Evolutionary conservation across 768 basidiomycete species (phyloP).

Genomic region (Mycena galopus): DNA sequence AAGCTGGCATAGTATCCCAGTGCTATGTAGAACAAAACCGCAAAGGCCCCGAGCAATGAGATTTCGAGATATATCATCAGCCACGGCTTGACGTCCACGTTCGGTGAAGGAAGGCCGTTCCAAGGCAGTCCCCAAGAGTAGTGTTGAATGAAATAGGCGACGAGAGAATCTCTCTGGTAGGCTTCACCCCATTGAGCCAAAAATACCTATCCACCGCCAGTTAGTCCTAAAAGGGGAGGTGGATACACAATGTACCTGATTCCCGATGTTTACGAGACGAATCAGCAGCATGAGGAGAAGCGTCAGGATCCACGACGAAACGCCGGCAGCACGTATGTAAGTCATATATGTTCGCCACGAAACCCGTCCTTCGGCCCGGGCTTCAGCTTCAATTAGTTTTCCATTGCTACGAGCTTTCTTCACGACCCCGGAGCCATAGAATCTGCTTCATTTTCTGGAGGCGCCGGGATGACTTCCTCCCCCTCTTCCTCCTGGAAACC

Average conservation of each 20-base stretch:
- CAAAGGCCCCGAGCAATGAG: slow-evolving; percentile 68
- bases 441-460: slow-evolving; percentile 53
- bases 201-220: slow-evolving; percentile 61
- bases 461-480: slow-evolving; percentile 32
- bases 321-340: slow-evolving; percentile 74
- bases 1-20: slow-evolving; percentile 79
- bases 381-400: slow-evolving; percentile 73
- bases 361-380: slow-evolving; percentile 76
- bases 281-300: slow-evolving; percentile 66
- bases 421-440: slow-evolving; percentile 2
- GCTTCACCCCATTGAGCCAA: slow-evolving; percentile 80
- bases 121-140: slow-evolving; percentile 53
- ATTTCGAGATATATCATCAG: slow-evolving; percentile 73
- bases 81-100: slow-evolving; percentile 74
- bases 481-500: slow-evolving; percentile 41
- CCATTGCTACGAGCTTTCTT: slow-evolving; percentile 46
- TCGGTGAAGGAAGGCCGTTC: slow-evolving; percentile 68
- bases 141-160: slow-evolving; percentile 31
- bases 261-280: slow-evolving; percentile 66
- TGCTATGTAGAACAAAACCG: slow-evolving; percentile 66
- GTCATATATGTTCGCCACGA: slow-evolving; percentile 70
- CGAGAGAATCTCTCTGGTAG: slow-evolving; percentile 55
- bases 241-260: slow-evolving; percentile 59
- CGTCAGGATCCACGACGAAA: slow-evolving; percentile 67
- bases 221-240: background rate